A percentile compares a stretch with the other conserved stretches of the same genome.
phyloP scores from a whole-genome alignment of 2,329 filamentous ascomycete species.

The Arthrobotrys conoides region DNA sequence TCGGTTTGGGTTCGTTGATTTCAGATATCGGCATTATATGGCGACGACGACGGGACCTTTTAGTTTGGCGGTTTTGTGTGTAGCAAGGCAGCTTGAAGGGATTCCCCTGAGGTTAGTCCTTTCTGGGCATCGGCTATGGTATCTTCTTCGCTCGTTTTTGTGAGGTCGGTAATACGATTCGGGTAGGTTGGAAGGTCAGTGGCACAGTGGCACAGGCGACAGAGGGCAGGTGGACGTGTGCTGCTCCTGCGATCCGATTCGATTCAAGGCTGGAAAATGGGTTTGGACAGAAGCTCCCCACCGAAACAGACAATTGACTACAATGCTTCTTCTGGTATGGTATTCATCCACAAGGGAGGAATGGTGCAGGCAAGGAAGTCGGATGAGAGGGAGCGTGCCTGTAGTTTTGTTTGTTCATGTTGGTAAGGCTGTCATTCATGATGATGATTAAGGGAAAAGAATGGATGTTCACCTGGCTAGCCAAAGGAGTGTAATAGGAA shows the following conservation, averaged over 20 bases:
- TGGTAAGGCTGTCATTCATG: slow-evolving; percentile 6
- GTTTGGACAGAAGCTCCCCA: background rate
- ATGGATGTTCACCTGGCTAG: slow-evolving; percentile 27
- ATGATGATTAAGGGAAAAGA: background rate
- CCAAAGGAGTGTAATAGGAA: slow-evolving; percentile 12
- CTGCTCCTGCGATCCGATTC: background rate
- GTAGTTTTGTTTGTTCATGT: background rate
- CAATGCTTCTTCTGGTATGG: slow-evolving; percentile 1
- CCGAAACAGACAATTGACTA: background rate
- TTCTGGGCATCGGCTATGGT: slow-evolving; percentile 27
- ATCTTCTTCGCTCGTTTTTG: slow-evolving; percentile 17
- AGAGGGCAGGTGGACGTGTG: slow-evolving; percentile 27
- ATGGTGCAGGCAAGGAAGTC: background rate
- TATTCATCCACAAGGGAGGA: slow-evolving; percentile 12
- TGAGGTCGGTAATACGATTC: slow-evolving; percentile 20
- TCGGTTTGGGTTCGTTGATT: slow-evolving; percentile 10
- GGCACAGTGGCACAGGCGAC: slow-evolving; percentile 21
- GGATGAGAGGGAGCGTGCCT: slow-evolving; percentile 16
- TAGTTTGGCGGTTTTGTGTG: background rate
- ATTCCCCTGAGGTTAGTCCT: slow-evolving; percentile 27
- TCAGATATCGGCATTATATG: slow-evolving; percentile 47
- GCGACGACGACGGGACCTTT: background rate
- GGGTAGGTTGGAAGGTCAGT: slow-evolving; percentile 3
- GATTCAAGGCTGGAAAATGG: background rate
- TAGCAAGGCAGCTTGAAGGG: slow-evolving; percentile 5